Evolutionary conservation across 371 early-diverging fungal species (phyloP), one percentile per base, ranked within the genome.

Genomic region (Zopfochytrium polystomum): DNA sequence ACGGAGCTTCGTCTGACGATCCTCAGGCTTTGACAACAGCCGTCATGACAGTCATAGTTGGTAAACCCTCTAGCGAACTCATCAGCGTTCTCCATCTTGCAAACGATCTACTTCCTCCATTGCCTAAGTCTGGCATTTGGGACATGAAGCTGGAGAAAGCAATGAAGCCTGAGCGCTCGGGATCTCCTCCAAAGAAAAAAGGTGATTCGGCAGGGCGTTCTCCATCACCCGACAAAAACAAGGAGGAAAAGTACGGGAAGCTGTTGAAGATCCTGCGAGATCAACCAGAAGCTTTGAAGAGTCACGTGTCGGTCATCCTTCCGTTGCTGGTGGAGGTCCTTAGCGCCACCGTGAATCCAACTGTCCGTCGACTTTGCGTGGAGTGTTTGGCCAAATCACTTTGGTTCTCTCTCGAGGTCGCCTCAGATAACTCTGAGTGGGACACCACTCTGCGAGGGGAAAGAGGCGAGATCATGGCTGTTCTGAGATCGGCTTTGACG

Each of bases 31-130:
- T 67, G 30, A 50, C 67, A 6, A 35, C 66, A 22, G 67, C 65
- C 13, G 62, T 68, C 22, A 74, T 78, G 30, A 63, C 70, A 6
- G 67, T 66, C 43, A 61, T 81, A 26, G 77, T 74, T 0, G 56
- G 64, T 1, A 72, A 78, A 5, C 70, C 83, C 20, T 65, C 71
- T 29, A 81, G 82, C 1, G 76, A 80, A 48, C 43, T 83, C n/a
- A 58, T 70, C 20, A 79, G 82, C 35, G 72, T 80, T 6, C 55
- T 85, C n/a, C 64, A 58, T 7, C 61, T 81, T 22, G 71, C 79
- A 2, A 68, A 68, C 1, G 85, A 87, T 52, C 53, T 88, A 18
- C 67, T 90, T 46, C 89, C 90, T 2, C 42, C 84, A 0, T 67
- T 90, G n/a, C 87, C 88, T 0, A 82, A 73, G 58, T 80, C 80